phyloP scores from a whole-genome alignment of 2,329 filamentous ascomycete species.

The Alternaria hordeiaustralica region DNA sequence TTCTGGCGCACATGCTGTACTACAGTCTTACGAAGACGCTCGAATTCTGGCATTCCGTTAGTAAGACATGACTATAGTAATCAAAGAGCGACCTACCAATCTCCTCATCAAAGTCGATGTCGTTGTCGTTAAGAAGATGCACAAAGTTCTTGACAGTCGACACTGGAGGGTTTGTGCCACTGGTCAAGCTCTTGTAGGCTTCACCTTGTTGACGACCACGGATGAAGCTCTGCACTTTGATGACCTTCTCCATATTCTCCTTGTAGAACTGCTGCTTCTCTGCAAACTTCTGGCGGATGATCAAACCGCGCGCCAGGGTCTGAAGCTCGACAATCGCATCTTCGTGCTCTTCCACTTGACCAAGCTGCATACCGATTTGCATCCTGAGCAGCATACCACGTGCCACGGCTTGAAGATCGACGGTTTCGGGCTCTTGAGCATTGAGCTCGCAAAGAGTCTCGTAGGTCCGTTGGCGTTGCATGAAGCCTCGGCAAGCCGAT shows the following conservation, averaged over 20 bases:
- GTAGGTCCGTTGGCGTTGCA: slow-evolving; percentile 66
- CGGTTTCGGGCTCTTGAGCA: slow-evolving; percentile 70
- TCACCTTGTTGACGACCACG: slow-evolving; percentile 94
- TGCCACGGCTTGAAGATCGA: slow-evolving; percentile 74
- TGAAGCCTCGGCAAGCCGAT: slow-evolving; percentile 68
- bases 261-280: slow-evolving; percentile 90
- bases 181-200: slow-evolving; percentile 96
- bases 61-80: not conserved
- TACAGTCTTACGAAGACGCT: slow-evolving; percentile 91
- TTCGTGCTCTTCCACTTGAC: slow-evolving; percentile 82
- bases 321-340: slow-evolving; percentile 78
- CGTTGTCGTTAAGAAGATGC: slow-evolving; percentile 94
- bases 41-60: slow-evolving; percentile 70
- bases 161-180: slow-evolving; percentile 94
- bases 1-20: slow-evolving; percentile 98
- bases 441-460: slow-evolving; percentile 73
- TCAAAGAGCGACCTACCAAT: slow-evolving; percentile 58
- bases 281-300: slow-evolving; percentile 76
- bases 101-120: slow-evolving; percentile 99
- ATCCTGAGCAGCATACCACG: slow-evolving; percentile 81
- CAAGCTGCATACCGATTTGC: slow-evolving; percentile 74
- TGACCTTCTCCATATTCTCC: slow-evolving; percentile 97
- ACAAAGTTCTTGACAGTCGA: slow-evolving; percentile 98
- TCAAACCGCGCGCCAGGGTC: slow-evolving; percentile 72
- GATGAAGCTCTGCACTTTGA: slow-evolving; percentile 98